A percentile compares a stretch with the other conserved stretches of the same genome.
phyloP scores from a whole-genome alignment of 768 basidiomycete genomes.

The Mycena leptocephala region DNA sequence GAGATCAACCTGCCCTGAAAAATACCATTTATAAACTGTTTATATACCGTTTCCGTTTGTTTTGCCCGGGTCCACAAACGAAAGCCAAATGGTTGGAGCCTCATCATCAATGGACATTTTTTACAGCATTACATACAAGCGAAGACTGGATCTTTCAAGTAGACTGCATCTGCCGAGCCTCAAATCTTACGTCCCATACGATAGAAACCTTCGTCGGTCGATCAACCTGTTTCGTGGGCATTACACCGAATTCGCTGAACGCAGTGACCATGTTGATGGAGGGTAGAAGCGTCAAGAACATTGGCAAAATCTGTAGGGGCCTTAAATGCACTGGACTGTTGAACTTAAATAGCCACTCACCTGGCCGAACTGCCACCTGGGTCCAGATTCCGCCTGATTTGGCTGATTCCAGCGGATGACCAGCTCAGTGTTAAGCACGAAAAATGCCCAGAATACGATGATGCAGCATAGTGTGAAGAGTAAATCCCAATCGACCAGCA shows the following conservation, averaged over 20 bases:
- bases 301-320: neutral
- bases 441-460: neutral
- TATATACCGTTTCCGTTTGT: no score
- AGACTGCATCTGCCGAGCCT: no score
- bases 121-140: no score
- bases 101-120: no score
- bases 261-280: conserved; percentile 2
- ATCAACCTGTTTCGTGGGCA: neutral
- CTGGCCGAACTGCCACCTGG: conserved; percentile 26
- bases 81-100: no score
- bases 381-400: neutral
- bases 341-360: neutral
- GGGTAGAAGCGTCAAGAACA: conserved; percentile 16
- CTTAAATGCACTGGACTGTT: neutral
- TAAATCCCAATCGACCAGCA: neutral
- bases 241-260: conserved; percentile 4
- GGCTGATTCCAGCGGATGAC: conserved; percentile 11
- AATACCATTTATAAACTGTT: no score
- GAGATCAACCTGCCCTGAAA: no score
- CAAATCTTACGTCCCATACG: no score
- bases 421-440: conserved; percentile 20
- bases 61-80: no score
- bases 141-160: no score
- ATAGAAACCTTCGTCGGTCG: neutral
- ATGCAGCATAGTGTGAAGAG: neutral